Evolutionary conservation across 106 monocot species (phyloP), one percentile per base, ranked within the genome.

Genomic region (Agapanthus africanus): DNA sequence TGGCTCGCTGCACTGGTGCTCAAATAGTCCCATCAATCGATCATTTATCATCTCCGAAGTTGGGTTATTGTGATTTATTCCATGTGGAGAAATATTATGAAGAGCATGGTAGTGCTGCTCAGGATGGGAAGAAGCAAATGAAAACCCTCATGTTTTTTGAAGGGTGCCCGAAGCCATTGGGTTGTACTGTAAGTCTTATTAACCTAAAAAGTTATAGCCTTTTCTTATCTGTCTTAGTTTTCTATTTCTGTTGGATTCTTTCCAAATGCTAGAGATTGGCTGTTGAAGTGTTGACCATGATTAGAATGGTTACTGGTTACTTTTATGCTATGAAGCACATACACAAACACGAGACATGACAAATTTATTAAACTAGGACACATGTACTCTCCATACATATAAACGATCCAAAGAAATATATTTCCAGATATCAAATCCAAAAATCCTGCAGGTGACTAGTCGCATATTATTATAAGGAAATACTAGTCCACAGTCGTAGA

Each of bases 121-220:
- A 81, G 25, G 75, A 46, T 67, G 84, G 80, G n/a, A 90, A 83
- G 57, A 85, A 85, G 70, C 37, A 66, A 52, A 59, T 79, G 27
- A 94, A 94, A 65, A 91, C 81, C 7, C 60, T 94, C 51, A 94
- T 94, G 90, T 94, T 91, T 68, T 91, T 94, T 69, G 85, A 94
- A 75, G 88, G 85, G 22, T 94, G 91, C 52, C 91, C 90, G 23
- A 94, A 74, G 60, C 94, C 90, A n/a, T 67, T 91, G 39, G 94
- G 94, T 57, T 90, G 81, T 76, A 91, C 94, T 18, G 90, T 91
- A 80, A 85, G 87, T 87, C 56, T 40, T 39, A 19, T 49, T n/a
- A 62, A 65, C 18, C 18, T 37, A 38, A 8, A 1, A 33, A n/a
- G 7, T 50, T 15, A 4, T 18, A 11, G n/a, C 32, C 18, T 68